Conservation (phyloP, 2,329 filamentous ascomycete species). For the Exserohilum rostratum region DNA sequence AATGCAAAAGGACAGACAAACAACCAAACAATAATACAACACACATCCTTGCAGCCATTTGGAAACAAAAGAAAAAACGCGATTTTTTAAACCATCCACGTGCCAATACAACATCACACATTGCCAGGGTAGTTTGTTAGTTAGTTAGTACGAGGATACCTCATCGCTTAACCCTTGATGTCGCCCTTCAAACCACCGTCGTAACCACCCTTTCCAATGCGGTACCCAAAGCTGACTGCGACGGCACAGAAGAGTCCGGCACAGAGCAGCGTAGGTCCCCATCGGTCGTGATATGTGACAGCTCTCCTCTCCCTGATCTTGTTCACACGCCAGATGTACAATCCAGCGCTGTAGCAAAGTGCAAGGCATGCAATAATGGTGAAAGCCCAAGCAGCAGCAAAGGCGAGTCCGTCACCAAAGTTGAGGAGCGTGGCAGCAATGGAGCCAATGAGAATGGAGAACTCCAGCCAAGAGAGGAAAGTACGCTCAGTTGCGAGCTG, state of each 20-base stretch:
- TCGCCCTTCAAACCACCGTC: conserved; percentile 52
- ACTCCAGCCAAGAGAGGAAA: conserved; percentile 96
- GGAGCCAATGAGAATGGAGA: conserved; percentile 85
- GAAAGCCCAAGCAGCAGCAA: conserved; percentile 69
- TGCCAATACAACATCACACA: background rate
- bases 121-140: too few species aligned
- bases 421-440: conserved; percentile 52
- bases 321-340: conserved; percentile 87
- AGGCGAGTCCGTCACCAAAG: conserved; percentile 45
- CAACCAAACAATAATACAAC: background rate
- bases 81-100: too few species aligned
- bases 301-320: conserved; percentile 83
- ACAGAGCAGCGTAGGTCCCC: conserved; percentile 81
- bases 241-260: conserved; percentile 75
- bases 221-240: conserved; percentile 77
- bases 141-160: background rate
- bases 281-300: conserved; percentile 90
- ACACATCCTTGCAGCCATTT: too few species aligned
- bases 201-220: conserved; percentile 63
- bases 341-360: conserved; percentile 79
- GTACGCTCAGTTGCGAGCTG: conserved; percentile 96
- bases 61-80: too few species aligned
- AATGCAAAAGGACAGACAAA: too few species aligned
- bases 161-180: conserved; percentile 4
- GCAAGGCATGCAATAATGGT: conserved; percentile 79